Evolutionary conservation across 2,329 filamentous ascomycete species (phyloP), one percentile per base, ranked within the genome.

Genomic region (Xylariaceae sp.): DNA sequence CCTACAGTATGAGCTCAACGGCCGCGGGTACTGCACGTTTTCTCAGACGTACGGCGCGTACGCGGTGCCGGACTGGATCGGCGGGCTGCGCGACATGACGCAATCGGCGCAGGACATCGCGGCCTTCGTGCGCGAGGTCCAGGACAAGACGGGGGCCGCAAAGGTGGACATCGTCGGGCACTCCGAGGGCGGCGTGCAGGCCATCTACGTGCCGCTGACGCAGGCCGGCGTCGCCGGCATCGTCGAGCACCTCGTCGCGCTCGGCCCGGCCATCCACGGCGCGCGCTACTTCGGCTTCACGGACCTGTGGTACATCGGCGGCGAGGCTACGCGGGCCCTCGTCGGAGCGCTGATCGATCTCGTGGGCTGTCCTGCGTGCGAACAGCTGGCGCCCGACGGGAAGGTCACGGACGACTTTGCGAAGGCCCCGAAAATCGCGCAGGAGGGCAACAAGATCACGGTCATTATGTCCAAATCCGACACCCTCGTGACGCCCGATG

Each of bases 101-200:
- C 64, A 70, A n/a, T 75, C 73, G 10, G 70, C 73, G 3, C 50
- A 52, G 8, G 70, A 76, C 37, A 72, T 77, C 45, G 74, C 73
- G 2, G 62, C 50, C 2, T 77, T 75, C 59, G 66, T 76, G 48
- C 65, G 62, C 16, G 64, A 72, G 32, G 73, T 77, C 0, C 55
- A 61, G 13, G 46, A 64, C 4, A 65, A 68, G 52, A 74, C 73
- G 2, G 70, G 69, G 8, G 69, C 70, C 4, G 36, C 48, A n/a
- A 73, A 73, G 42, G 64, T 77, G 24, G 69, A 76, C 48, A 52
- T 76, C 1, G 72, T 77, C 13, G 74, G 74, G 6, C 74, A 77
- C 58, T 76, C 74, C 2, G 74, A 77, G 58, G 74, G 74, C 36
- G 74, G 65, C 5, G 73, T 76, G 49, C 72, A 75, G 52, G 50